phyloP scores from a whole-genome alignment of 306 rosid species.

The Inga laurina region DNA sequence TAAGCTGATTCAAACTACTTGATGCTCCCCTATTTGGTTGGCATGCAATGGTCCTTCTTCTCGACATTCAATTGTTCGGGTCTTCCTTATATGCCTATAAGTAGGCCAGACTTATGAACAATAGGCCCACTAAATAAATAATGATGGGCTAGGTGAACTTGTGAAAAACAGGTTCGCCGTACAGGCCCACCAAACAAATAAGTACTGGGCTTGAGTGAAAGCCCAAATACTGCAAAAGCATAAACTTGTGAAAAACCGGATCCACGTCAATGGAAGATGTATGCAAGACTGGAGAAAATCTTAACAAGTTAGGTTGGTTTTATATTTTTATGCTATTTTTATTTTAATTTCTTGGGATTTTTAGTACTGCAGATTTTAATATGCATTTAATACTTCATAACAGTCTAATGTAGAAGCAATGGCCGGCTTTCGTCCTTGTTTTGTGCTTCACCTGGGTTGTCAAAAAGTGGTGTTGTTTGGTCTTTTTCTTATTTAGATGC shows the following conservation, averaged over 20 bases:
- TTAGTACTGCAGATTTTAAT: neutral
- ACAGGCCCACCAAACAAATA: no score
- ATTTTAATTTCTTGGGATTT: neutral
- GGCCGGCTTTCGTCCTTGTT: neutral
- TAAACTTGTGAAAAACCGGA: neutral
- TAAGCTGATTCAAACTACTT: no score
- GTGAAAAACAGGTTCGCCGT: neutral
- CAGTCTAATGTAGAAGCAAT: neutral
- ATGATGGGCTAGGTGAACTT: neutral
- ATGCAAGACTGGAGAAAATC: no score
- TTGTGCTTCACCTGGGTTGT: neutral
- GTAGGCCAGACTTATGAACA: neutral
- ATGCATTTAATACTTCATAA: neutral
- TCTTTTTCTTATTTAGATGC: neutral
- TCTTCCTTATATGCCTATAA: neutral
- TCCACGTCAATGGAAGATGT: neutral
- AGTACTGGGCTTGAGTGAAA: no score
- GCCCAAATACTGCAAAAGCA: no score
- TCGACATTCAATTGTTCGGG: neutral
- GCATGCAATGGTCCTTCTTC: neutral
- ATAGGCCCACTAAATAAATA: neutral
- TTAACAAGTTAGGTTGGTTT: no score
- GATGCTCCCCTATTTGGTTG: no score
- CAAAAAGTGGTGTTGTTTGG: neutral
- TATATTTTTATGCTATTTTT: no score